Evolutionary conservation across 1,139 yeast species (phyloP), one percentile per base, ranked within the genome.

Genomic region (Yarrowia galli): DNA sequence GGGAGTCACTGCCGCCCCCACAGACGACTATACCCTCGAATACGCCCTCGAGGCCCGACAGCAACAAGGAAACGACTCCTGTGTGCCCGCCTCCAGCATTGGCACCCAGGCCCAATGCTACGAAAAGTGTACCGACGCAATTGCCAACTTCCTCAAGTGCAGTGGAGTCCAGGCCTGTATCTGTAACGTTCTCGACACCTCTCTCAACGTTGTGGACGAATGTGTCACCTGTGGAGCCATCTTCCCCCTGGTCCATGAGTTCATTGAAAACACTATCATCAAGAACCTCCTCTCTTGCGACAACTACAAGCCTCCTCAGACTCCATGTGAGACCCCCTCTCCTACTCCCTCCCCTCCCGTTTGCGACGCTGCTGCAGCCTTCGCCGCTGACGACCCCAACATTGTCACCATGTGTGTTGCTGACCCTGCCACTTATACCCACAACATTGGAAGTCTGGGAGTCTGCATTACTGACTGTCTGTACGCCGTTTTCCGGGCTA

Each of bases 161-260:
- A 12, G 6, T 15, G 66, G 66, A n/a, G 23, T 61, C 5, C 45
- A n/a, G 23, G 16, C 66, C 16, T 61, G 66, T 12, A 16, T 61
- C 23, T 61, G 66, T 25, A 46, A 46, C 45, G 46, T 48, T 10
- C 56, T 61, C 25, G 66, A 61, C 13, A 48, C 66, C 56, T n/a
- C 46, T 22, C 46, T 48, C 22, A 38, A 16, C 46, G 56, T 38
- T 7, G 66, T 61, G 8, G 66, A 61, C 18, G 66, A 61, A 15
- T 61, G 66, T 25, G n/a, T 61, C 32, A 46, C 56, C 18, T 61
- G 66, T 61, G 66, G 66, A n/a, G 66, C 66, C 25, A 28, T 61
- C 25, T 61, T 36, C 36, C 66, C 66, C 13, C 23, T 48, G 35
- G 66, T 61, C 15, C 25, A 46, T 18, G 46, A 46, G 15, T 48